Percentiles rank a stretch among this genome's conserved stretches.
phyloP scores from a whole-genome alignment of 1,284 basidiomycete species.

The Fistulina hepatica region DNA sequence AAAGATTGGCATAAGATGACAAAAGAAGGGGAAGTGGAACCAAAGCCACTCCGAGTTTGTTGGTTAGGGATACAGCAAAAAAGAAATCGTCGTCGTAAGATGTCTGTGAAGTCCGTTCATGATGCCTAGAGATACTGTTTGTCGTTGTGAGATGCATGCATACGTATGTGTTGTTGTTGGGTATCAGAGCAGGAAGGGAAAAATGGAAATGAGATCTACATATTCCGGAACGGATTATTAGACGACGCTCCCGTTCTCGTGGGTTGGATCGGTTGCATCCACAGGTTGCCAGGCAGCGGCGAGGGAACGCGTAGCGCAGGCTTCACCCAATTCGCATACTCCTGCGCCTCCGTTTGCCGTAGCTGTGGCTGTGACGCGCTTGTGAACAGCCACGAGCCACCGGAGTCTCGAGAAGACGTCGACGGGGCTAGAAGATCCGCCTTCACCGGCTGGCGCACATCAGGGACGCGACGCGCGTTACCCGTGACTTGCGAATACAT shows the following conservation, averaged over 20 bases:
- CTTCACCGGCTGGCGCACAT: constrained; percentile 57
- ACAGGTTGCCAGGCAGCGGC: constrained; percentile 10
- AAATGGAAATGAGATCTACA: no score
- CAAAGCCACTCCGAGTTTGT: no score
- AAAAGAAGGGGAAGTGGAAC: no score
- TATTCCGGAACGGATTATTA: background rate
- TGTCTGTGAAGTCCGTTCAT: no score
- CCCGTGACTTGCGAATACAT: constrained; percentile 63
- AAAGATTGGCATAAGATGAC: no score
- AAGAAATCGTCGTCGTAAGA: no score
- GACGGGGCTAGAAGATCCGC: constrained; percentile 27
- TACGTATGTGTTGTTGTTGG: no score
- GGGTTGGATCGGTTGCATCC: background rate
- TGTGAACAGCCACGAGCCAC: constrained; percentile 23
- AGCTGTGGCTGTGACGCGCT: constrained; percentile 17
- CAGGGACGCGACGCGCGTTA: constrained; percentile 41
- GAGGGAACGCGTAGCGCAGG: constrained; percentile 21
- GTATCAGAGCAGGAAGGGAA: background rate
- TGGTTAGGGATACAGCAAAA: no score
- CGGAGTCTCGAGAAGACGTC: constrained; percentile 21
- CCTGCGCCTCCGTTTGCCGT: constrained; percentile 45
- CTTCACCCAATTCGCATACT: constrained; percentile 40
- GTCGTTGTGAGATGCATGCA: no score
- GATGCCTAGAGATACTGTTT: no score
- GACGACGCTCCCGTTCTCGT: background rate